Base-by-base conservation (phyloP, 768 basidiomycete species). In the Scleroderma bovista region DNA sequence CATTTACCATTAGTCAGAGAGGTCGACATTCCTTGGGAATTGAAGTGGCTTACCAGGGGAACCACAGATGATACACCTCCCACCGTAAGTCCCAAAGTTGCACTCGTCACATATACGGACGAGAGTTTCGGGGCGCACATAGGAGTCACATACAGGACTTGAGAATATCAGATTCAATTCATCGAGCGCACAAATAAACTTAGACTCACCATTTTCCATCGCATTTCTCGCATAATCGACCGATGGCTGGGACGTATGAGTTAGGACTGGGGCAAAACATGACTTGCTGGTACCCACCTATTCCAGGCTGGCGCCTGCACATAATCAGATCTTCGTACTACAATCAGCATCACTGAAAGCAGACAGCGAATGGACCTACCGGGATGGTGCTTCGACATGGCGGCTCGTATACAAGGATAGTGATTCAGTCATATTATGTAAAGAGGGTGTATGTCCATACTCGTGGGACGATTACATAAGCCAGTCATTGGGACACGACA, bases 41-140 rank as follows among this genome's bases (percentile, higher is more conserved):
- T 24, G 15, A 9, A 42, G 51, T 37, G 3, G 33, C 58, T 54
- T 59, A 96, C 94, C 95, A 60, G 91, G 93, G 39, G 93, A 84
- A 44, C 93, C 92, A 59, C 96, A 99, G 54, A 98, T 96, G 70
- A 97, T 98, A 66, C 96, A 99, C 56, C 93, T 79, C 44, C 95
- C 95, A 20, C 96, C 93, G 65, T 96, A 96, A 40, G 93, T 95
- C 58, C 93, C 91, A 72, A 98, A 99, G 69, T 98, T 98, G 71
- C 96, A 99, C 74, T 99, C 96, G 66, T 99, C 96, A 69, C 96
- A 99, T 58, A 97, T 97, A 55, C 95, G 83, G 51, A 98, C 96
- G 56, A 98, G 79, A 20, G 95, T 98, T 72, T 95, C 94, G 60
- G 96, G 96, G 60, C 96, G 83, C 55, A 99, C 96, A 72, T 98